phyloP scores from a whole-genome alignment of 768 basidiomycete species.

The Suillus tomentosus region DNA sequence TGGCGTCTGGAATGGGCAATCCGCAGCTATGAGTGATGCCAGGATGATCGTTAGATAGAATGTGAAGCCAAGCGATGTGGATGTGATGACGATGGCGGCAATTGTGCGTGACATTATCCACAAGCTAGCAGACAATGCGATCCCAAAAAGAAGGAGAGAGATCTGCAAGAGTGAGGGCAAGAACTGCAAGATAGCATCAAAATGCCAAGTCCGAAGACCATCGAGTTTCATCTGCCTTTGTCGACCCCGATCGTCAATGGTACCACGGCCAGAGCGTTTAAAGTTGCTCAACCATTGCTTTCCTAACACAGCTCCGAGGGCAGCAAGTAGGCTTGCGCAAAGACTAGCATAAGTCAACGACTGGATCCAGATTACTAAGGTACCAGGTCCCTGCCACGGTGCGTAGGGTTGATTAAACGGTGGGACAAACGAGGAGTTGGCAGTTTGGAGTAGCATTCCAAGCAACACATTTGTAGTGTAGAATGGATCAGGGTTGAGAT shows the following conservation, averaged over 20 bases:
- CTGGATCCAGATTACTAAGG: constrained; percentile 16
- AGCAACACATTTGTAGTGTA: constrained; percentile 16
- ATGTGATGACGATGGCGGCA: constrained; percentile 1
- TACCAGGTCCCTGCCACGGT: background rate
- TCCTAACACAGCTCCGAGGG: constrained; percentile 16
- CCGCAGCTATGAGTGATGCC: constrained; percentile 7
- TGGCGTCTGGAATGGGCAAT: constrained; percentile 15
- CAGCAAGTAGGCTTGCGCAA: constrained; percentile 18
- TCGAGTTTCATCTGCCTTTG: constrained; percentile 15
- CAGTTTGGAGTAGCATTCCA: constrained; percentile 14
- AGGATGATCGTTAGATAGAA: constrained; percentile 13
- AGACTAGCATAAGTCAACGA: constrained; percentile 20
- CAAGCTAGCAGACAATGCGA: constrained; percentile 7
- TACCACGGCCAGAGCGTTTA: constrained; percentile 11
- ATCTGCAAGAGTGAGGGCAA: constrained; percentile 14
- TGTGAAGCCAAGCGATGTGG: constrained; percentile 1
- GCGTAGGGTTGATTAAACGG: background rate
- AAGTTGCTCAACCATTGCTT: constrained; percentile 16
- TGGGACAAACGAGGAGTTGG: constrained; percentile 1
- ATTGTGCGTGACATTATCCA: constrained; percentile 3
- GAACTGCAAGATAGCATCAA: constrained; percentile 8
- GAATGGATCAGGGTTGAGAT: constrained; percentile 15
- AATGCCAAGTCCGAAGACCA: constrained; percentile 13
- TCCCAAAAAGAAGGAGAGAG: constrained; percentile 13
- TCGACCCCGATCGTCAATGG: constrained; percentile 9